Percentiles rank a stretch among this genome's conserved stretches.
phyloP scores from a whole-genome alignment of 345 rosid genomes.

The Camelina sativa region DNA sequence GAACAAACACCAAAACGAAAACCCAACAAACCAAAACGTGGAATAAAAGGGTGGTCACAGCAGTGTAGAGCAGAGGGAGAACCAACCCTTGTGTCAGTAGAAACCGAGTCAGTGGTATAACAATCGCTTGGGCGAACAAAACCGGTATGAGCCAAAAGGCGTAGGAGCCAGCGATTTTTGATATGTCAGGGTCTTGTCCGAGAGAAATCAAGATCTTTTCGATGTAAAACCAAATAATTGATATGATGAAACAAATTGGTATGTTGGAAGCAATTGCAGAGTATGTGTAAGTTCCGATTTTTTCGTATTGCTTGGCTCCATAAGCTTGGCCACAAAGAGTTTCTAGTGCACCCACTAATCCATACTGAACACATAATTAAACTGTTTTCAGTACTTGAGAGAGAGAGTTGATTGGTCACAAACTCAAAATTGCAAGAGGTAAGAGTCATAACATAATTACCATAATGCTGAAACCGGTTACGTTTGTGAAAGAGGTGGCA shows the following conservation, averaged over 20 bases:
- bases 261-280: conserved; percentile 35
- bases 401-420: background rate
- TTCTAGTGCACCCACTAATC: conserved; percentile 40
- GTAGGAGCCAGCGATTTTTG: conserved; percentile 36
- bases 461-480: conserved; percentile 19
- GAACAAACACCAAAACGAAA: conserved; percentile 28
- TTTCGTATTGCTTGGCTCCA: conserved; percentile 41
- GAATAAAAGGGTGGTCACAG: conserved; percentile 32
- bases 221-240: conserved; percentile 36
- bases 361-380: conserved; percentile 21
- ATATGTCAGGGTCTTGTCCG: conserved; percentile 44
- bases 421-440: background rate
- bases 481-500: conserved; percentile 18
- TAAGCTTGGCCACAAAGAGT: conserved; percentile 46
- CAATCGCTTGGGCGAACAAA: conserved; percentile 36
- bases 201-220: conserved; percentile 30
- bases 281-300: conserved; percentile 34
- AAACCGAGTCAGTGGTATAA: conserved; percentile 36
- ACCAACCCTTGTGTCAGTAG: conserved; percentile 37
- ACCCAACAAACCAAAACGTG: conserved; percentile 35
- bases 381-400: conserved; percentile 1
- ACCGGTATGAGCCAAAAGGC: conserved; percentile 39
- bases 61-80: conserved; percentile 26
- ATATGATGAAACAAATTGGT: conserved; percentile 33
- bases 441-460: conserved; percentile 5